Percentiles rank a stretch among this genome's conserved stretches.
Conservation (phyloP, 805 yeast species). For the Starmerella davenportii region DNA sequence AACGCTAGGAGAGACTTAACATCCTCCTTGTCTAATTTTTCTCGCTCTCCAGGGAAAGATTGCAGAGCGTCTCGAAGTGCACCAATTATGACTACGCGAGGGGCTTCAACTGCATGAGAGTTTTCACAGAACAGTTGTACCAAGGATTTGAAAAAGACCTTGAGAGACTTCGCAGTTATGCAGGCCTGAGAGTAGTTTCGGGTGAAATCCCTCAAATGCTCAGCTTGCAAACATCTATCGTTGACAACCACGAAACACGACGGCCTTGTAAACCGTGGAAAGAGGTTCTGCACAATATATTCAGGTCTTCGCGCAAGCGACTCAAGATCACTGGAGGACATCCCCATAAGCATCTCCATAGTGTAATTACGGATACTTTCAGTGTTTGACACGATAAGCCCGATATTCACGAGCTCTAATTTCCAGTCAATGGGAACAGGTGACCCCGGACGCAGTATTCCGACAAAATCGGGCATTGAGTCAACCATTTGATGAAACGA, state of each 20-base stretch:
- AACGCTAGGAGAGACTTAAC: conserved; percentile 10
- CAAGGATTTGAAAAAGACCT: conserved; percentile 19
- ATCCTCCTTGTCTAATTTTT: conserved; percentile 2
- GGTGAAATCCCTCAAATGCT: conserved; percentile 23
- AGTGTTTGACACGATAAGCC: conserved; percentile 47
- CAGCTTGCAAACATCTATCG: conserved; percentile 41
- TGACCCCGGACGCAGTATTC: conserved; percentile 33
- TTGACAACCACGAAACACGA: conserved; percentile 31
- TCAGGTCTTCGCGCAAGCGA: conserved; percentile 30
- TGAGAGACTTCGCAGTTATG: conserved; percentile 22
- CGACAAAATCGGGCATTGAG: conserved; percentile 44
- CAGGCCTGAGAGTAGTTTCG: conserved; percentile 28
- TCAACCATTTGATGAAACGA: conserved; percentile 75
- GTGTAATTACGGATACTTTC: conserved; percentile 58
- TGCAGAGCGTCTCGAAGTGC: too few species aligned
- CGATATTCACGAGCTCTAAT: conserved; percentile 52
- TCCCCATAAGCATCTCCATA: conserved; percentile 35
- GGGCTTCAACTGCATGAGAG: conserved; percentile 44
- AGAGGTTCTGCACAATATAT: conserved; percentile 28
- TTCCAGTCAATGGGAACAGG: conserved; percentile 54
- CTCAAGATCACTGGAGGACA: conserved; percentile 31
- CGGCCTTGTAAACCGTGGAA: conserved; percentile 49
- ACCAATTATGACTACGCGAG: conserved; percentile 9
- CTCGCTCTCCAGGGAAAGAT: too few species aligned
- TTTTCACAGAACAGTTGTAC: conserved; percentile 32